Evolutionary conservation across 768 basidiomycete species (phyloP).

Genomic region (Phlebiopsis flavidoalba): DNA sequence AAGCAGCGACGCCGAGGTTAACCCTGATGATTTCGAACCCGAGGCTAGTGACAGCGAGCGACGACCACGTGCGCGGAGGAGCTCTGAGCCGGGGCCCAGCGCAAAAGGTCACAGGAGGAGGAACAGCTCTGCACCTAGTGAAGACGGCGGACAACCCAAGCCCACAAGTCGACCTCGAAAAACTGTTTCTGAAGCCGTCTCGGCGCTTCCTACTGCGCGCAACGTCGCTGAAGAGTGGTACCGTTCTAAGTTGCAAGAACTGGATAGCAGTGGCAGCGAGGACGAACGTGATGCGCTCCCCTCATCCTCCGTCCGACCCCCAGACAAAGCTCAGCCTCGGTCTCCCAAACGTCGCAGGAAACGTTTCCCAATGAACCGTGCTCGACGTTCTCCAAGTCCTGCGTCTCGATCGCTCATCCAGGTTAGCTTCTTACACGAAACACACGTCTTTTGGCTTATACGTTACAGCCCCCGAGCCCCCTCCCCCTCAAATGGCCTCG

Average conservation of each 20-base stretch:
- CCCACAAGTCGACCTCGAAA: neutral
- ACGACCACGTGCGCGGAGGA: neutral
- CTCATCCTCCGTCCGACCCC: neutral
- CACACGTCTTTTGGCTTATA: neutral
- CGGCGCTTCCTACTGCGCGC: neutral
- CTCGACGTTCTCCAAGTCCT: neutral
- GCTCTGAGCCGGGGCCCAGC: neutral
- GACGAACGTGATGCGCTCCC: neutral
- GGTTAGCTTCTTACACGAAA: neutral
- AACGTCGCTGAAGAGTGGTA: neutral
- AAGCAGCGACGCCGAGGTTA: constrained; percentile 12
- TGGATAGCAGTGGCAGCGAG: neutral
- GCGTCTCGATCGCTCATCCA: neutral
- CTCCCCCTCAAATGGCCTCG: neutral
- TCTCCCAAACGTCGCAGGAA: neutral
- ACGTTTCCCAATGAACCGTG: neutral
- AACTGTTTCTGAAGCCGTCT: neutral
- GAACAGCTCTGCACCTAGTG: neutral
- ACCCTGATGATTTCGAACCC: neutral
- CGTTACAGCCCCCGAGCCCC: neutral
- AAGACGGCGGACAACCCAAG: neutral
- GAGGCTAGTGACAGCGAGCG: constrained; percentile 6
- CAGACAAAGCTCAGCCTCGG: neutral
- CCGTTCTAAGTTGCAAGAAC: neutral
- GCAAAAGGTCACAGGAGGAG: neutral